Conservation (phyloP, 306 rosid species). For the Benincasa hispida region DNA sequence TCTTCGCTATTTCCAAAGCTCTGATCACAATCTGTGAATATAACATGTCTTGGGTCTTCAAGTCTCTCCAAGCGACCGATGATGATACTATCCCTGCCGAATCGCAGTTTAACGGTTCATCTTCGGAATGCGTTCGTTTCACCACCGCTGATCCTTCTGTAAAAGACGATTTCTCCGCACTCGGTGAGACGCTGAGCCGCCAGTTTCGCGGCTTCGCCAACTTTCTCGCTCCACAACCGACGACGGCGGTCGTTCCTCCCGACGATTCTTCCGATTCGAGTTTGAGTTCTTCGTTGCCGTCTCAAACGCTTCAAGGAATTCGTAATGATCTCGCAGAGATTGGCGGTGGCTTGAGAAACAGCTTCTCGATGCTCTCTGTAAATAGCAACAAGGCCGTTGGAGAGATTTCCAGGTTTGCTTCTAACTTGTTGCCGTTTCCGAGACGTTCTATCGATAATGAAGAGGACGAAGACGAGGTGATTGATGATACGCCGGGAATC, state of each 20-base stretch:
- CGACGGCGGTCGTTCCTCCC: conserved; percentile 11
- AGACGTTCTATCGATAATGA: conserved; percentile 12
- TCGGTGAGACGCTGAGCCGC: conserved; percentile 34
- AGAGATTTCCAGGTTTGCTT: conserved; percentile 63
- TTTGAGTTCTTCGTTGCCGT: not conserved
- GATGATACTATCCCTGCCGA: conserved; percentile 1
- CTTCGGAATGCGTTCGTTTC: conserved; percentile 9
- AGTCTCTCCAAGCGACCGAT: conserved; percentile 29
- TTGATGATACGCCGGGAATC: conserved; percentile 41
- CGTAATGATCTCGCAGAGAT: conserved; percentile 86
- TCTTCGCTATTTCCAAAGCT: not conserved
- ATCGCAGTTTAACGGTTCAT: conserved; percentile 10
- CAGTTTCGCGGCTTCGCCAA: conserved; percentile 70
- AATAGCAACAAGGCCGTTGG: conserved; percentile 54
- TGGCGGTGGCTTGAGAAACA: conserved; percentile 59
- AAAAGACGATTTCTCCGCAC: conserved; percentile 40
- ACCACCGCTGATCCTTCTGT: conserved; percentile 26
- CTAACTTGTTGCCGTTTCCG: conserved; percentile 42
- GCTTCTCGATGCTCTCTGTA: conserved; percentile 60
- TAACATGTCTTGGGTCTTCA: conserved; percentile 78
- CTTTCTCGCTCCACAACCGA: conserved; percentile 84
- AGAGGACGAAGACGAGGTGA: conserved; percentile 5
- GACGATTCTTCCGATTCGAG: conserved; percentile 9
- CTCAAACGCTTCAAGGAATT: conserved; percentile 48
- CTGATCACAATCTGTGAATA: not conserved